Conservation (phyloP, 495 filamentous ascomycete genomes). For the Aspergillus avenaceus region DNA sequence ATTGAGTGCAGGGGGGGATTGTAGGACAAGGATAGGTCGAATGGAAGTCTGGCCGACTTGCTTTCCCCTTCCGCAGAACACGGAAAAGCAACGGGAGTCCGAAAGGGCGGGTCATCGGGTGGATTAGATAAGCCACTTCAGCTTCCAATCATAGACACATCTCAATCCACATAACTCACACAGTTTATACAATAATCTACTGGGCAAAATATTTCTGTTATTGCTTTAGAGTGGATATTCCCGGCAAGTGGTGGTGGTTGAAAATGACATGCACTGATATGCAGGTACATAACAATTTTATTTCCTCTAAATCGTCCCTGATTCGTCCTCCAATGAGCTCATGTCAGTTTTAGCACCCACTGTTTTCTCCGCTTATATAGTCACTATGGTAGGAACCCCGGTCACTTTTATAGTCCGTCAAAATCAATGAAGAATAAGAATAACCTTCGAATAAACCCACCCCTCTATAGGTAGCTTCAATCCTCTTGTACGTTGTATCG, state of each 20-base stretch:
- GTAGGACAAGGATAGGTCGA: constrained; percentile 18
- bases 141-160: constrained; percentile 2
- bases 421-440: too few relatives aligned
- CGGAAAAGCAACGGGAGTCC: constrained; percentile 37
- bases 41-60: constrained; percentile 10
- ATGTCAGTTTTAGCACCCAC: background rate
- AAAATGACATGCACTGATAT: background rate
- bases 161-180: too few relatives aligned
- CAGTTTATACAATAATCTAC: too few relatives aligned
- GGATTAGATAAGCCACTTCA: constrained; percentile 31
- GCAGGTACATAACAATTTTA: background rate
- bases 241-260: background rate
- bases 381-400: too few relatives aligned
- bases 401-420: too few relatives aligned
- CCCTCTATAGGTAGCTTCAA: too few relatives aligned
- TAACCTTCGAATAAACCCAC: too few relatives aligned
- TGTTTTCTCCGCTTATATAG: background rate
- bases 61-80: constrained; percentile 23
- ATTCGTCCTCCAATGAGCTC: background rate
- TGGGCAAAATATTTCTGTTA: too few relatives aligned
- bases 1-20: background rate
- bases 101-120: constrained; percentile 15
- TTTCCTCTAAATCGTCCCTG: background rate
- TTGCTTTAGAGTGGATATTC: background rate
- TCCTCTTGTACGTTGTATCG: too few relatives aligned